Evolutionary conservation across 345 rosid genomes (phyloP).

Genomic region (Populus davidiana): DNA sequence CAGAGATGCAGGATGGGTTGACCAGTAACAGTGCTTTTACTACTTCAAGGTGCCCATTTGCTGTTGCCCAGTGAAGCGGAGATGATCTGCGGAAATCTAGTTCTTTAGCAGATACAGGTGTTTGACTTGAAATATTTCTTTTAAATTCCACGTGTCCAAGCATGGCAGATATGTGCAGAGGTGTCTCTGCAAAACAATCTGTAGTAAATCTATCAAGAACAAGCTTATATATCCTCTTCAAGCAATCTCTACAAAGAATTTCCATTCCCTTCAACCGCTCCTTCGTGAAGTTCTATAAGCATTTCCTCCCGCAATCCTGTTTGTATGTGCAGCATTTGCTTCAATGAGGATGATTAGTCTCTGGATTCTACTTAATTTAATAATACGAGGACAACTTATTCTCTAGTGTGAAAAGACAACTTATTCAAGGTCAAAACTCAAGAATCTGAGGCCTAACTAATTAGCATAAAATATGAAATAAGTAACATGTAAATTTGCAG

Average conservation of each 20-base stretch:
- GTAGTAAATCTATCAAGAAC: background rate
- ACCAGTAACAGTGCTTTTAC: background rate
- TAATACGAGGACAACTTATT: too few species aligned
- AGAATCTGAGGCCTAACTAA: too few species aligned
- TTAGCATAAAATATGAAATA: too few species aligned
- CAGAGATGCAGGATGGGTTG: slow-evolving; percentile 2
- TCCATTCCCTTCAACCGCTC: too few species aligned
- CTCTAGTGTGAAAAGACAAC: too few species aligned
- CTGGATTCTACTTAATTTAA: too few species aligned
- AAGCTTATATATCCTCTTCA: background rate
- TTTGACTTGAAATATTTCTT: background rate
- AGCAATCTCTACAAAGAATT: background rate
- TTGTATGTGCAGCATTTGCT: too few species aligned
- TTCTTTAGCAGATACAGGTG: slow-evolving; percentile 4
- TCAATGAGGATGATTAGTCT: too few species aligned
- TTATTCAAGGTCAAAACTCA: too few species aligned
- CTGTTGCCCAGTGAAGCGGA: slow-evolving; percentile 17
- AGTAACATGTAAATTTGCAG: too few species aligned
- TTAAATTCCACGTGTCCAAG: slow-evolving; percentile 14
- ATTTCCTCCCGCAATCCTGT: too few species aligned
- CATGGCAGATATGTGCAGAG: slow-evolving; percentile 14
- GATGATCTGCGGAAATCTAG: background rate
- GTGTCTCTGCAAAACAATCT: background rate
- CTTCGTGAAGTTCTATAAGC: too few species aligned
- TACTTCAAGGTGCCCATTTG: slow-evolving; percentile 7